These are phyloP conservation scores for Hymenoscyphus scutula DNA, from an alignment of 2,329 filamentous ascomycete species.

Conservation along the genomic window DNA sequence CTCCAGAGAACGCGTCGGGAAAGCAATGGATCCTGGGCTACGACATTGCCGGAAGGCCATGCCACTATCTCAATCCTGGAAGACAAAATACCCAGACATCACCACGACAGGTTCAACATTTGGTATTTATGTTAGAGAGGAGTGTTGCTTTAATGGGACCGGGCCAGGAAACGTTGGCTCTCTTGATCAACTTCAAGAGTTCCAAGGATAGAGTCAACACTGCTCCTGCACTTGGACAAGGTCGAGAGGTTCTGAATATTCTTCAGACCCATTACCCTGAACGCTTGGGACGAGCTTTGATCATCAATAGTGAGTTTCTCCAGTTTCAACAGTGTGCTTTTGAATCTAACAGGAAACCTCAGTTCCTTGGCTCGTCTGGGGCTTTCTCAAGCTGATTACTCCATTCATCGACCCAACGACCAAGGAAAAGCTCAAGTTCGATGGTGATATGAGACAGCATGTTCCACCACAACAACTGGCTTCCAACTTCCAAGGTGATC, in stretches of 20 bases:
- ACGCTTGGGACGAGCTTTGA: constrained; percentile 80
- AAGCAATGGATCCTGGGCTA: constrained; percentile 90
- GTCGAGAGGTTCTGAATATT: constrained; percentile 82
- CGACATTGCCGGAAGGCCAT: constrained; percentile 81
- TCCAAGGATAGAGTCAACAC: constrained; percentile 72
- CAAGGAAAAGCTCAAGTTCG: constrained; percentile 94
- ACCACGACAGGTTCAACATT: constrained; percentile 84
- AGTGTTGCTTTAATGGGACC: constrained; percentile 84
- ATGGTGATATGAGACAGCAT: constrained; percentile 82
- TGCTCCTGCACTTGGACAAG: constrained; percentile 69
- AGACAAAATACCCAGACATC: constrained; percentile 89
- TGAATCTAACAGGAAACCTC: constrained; percentile 24
- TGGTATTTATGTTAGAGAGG: constrained; percentile 94
- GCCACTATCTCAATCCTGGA: constrained; percentile 84
- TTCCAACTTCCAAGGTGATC: constrained; percentile 69
- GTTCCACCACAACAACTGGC: constrained; percentile 81
- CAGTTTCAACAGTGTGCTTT: background rate
- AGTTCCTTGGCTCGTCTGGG: constrained; percentile 89
- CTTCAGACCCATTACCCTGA: constrained; percentile 96
- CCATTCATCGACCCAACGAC: constrained; percentile 97
- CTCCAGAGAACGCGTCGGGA: constrained; percentile 90
- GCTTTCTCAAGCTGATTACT: constrained; percentile 94
- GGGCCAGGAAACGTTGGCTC: constrained; percentile 79
- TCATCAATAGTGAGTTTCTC: constrained; percentile 71
- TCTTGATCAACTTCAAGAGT: constrained; percentile 90